Base-by-base conservation (phyloP, 148 eudicot genomes). In the Cornus florida region DNA sequence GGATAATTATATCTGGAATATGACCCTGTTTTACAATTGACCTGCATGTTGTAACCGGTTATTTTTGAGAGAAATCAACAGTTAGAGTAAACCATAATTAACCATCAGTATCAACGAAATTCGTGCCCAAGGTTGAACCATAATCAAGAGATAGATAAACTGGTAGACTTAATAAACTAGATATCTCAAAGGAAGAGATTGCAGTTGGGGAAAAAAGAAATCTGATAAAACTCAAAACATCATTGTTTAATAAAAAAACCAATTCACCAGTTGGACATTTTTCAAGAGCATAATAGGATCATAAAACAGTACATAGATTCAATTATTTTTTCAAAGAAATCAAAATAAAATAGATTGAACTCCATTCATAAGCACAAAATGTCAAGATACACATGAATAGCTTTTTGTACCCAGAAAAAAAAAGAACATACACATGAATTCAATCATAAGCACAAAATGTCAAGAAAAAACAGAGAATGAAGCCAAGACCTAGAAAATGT, bases 1-100 rank as follows among this genome's bases (percentile, higher is more conserved):
- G 70, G 67, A 46, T 81, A 62, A 38, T 69, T 78, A 73, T 23
- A 72, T 31, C 76, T 83, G 33, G 38, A 81, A 69, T 43, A 68
- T 24, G 90, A 73, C 74, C 70, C 75, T 56, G 74, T 71, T 78
- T 70, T 72, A 73, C 71, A 6, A 68, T 75, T 84, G 39, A 73
- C 88, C 93, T 92, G 46, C 76, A 79, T 16, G 56, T 14, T 32
- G 72, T 81, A 14, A 79, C 33, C 12, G 28, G 7, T 79, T 64
- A 38, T 57, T 62, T 31, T 70, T 78, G 9, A 9, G 59, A 16
- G 33, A 22, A 28, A 56, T 10, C 7, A 48, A 48, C 72, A 35
- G 46, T 16, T 79, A 39, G n/a, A 56, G 73, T 73, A 57, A 74
- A 43, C 48, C 48, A 43, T 43, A 43, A 35, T 56, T 22, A 67